These are phyloP conservation scores for Trypethelium eluteriae DNA, from an alignment of 495 filamentous ascomycete species.

Conservation along the genomic window DNA sequence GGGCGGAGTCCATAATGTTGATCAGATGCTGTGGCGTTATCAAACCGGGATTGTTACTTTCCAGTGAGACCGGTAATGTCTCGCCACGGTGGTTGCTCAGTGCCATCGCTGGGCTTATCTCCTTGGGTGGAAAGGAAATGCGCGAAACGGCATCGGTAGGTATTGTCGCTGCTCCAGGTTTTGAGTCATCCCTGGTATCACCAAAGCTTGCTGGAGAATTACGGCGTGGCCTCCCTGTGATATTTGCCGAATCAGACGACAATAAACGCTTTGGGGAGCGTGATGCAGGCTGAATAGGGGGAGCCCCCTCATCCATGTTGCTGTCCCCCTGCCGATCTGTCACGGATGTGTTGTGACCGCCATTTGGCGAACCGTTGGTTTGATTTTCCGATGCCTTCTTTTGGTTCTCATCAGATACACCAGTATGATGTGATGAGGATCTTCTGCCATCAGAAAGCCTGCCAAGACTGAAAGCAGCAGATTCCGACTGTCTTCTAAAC, in stretches of 20 bases:
- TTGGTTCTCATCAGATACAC: background rate
- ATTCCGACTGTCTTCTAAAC: slow-evolving; percentile 61
- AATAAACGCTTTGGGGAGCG: slow-evolving; percentile 27
- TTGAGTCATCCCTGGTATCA: slow-evolving; percentile 15
- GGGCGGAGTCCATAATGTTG: slow-evolving; percentile 52
- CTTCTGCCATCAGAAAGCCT: slow-evolving; percentile 21
- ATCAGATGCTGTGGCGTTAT: slow-evolving; percentile 58
- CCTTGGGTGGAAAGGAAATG: background rate
- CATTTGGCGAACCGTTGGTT: background rate
- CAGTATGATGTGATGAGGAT: slow-evolving; percentile 19
- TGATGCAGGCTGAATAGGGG: background rate
- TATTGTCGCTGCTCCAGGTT: background rate
- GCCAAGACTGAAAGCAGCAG: slow-evolving; percentile 46
- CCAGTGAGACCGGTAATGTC: slow-evolving; percentile 47
- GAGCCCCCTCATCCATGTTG: background rate
- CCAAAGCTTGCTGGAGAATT: slow-evolving; percentile 39
- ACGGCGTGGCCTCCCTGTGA: slow-evolving; percentile 32
- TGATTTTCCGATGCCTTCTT: background rate
- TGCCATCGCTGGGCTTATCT: background rate
- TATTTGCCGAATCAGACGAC: slow-evolving; percentile 33
- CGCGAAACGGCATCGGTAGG: background rate
- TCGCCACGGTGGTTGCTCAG: slow-evolving; percentile 43
- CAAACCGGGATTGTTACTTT: slow-evolving; percentile 41
- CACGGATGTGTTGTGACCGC: background rate
- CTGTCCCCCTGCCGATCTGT: background rate